Conservation (phyloP, 2,329 filamentous ascomycete species). For the Neofusicoccum sp. region DNA sequence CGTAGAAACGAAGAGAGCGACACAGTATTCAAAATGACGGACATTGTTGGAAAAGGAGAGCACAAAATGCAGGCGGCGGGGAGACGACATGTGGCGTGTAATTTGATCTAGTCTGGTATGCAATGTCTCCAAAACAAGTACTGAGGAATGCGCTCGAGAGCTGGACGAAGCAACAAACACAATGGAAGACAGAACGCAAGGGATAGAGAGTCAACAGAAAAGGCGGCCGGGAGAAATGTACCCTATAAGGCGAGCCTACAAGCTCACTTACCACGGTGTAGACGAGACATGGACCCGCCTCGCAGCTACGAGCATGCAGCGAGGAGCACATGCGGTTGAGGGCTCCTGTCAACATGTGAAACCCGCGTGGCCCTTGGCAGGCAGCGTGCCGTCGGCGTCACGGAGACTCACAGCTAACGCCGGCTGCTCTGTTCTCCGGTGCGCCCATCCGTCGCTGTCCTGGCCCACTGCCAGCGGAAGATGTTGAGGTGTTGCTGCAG, state of each 20-base stretch:
- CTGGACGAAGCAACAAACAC: constrained; percentile 1
- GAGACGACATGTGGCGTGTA: constrained; percentile 17
- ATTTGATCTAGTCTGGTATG: constrained; percentile 17
- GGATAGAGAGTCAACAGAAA: neutral
- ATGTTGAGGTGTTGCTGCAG: neutral
- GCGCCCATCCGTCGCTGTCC: neutral
- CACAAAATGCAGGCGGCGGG: constrained; percentile 10
- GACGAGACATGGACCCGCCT: neutral
- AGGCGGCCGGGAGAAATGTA: constrained; percentile 7
- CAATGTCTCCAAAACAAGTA: constrained; percentile 13
- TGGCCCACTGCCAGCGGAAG: neutral
- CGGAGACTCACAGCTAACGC: neutral
- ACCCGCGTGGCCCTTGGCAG: neutral
- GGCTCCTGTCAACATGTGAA: neutral
- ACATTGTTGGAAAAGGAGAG: constrained; percentile 5
- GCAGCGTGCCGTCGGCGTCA: neutral
- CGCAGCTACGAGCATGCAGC: neutral
- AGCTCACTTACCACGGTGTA: neutral
- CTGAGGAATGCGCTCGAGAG: constrained; percentile 6
- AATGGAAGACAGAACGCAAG: constrained; percentile 14
- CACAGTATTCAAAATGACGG: neutral
- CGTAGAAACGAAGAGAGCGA: constrained; percentile 2
- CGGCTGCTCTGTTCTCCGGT: no score
- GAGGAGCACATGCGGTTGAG: neutral
- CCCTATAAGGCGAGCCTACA: neutral